These are phyloP conservation scores for Adansonia digitata DNA, from an alignment of 345 rosid genomes.

Conservation along the genomic window DNA sequence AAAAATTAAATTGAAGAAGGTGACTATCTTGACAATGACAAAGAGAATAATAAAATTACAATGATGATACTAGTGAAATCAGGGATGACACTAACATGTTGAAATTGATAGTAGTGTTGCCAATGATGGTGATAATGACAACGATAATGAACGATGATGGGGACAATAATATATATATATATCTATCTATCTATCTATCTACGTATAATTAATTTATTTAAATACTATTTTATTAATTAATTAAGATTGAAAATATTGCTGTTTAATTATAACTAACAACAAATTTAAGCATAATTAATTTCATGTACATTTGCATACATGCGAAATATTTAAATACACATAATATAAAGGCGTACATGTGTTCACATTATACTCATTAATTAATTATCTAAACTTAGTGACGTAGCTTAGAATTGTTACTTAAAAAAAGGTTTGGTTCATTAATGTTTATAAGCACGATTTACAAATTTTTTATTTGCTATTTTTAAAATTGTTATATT, in stretches of 20 bases:
- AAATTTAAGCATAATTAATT: background rate
- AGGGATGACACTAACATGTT: background rate
- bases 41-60: slow-evolving; percentile 1
- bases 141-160: background rate
- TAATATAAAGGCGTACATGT: background rate
- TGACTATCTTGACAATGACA: slow-evolving; percentile 16
- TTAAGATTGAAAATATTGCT: background rate
- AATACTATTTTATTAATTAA: background rate
- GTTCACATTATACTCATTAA: background rate
- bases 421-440: too few species aligned
- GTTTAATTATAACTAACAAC: background rate
- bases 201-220: background rate
- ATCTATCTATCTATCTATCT: too few species aligned
- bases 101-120: background rate
- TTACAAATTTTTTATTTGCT: too few species aligned
- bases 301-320: background rate
- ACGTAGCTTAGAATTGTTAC: background rate
- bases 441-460: too few species aligned
- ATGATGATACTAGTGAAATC: slow-evolving; percentile 10
- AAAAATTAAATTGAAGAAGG: background rate
- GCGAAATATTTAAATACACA: too few species aligned
- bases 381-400: too few species aligned
- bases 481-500: too few species aligned
- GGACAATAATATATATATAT: background rate
- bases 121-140: background rate